Base-by-base conservation (phyloP, 257 asterid genomes). In the Gentiana macrophylla region DNA sequence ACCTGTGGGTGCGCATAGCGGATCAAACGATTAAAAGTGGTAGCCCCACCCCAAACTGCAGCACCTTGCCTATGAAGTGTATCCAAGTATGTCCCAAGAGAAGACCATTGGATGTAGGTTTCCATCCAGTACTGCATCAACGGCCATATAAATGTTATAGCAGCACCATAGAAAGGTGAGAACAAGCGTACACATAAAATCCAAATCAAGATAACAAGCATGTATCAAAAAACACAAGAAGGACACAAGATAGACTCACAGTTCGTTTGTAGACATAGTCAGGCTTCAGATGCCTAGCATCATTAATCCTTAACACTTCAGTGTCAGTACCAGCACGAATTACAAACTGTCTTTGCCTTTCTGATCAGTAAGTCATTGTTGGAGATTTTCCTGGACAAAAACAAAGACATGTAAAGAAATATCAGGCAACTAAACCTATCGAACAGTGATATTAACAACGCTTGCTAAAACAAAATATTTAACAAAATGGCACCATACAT, bases 31-130 rank as follows among this genome's bases (percentile, higher is more conserved):
- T 81, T 73, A 66, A 83, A 92, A 58, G 88, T 75, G 32, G 82
- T 72, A 13, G 92, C 97, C 67, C 98, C 98, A 55, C 98, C 98
- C 98, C 98, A 92, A 67, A 92, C 83, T 45, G 80, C 86, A 75
- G 97, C 94, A 62, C 98, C 98, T 74, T 85, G 95, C 69, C 88
- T 78, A 74, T 92, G 97, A 44, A 92, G 88, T 47, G 97, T 92
- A 70, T 93, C 95, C 86, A 92, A 70, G 76, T 92, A 92, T n/a
- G 95, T 79, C 11, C 97, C 98, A 52, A 80, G 32, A 7, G 98
- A 95, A 24, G 97, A 92, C 97, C 98, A 92, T 72, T 92, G 97
- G 55, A 92, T 97, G 55, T 74, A 92, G 72, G 94, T 81, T 55
- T 88, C 98, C 7, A 97, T 92, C 98, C 95, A 92, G 67, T 73